Conservation (phyloP, 495 filamentous ascomycete species). For the Thermochaetoides thermophila region DNA sequence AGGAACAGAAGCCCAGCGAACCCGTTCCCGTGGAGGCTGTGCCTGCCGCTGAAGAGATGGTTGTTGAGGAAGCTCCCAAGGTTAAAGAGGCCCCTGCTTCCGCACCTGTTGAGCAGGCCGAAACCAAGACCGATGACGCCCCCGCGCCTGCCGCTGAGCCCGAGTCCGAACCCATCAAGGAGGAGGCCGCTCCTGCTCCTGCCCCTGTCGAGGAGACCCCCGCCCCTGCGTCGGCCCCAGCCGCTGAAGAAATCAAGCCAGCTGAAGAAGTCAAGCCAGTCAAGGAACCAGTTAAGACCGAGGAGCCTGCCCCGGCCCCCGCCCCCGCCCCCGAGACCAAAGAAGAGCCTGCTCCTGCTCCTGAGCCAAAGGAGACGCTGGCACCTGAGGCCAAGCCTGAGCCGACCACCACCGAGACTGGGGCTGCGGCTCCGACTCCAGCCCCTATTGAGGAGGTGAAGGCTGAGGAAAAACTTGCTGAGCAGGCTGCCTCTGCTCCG, state of each 20-base stretch:
- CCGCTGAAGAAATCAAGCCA: neutral
- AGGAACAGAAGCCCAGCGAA: too few relatives aligned
- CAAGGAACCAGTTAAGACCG: neutral
- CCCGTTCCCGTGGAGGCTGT: constrained; percentile 3
- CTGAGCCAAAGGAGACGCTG: neutral
- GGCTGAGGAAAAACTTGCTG: neutral
- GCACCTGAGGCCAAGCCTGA: constrained; percentile 2
- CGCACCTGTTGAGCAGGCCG: neutral
- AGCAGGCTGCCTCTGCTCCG: neutral
- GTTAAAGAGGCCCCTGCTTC: neutral
- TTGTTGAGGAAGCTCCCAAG: too few relatives aligned
- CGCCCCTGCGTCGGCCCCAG: neutral
- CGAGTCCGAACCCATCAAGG: neutral
- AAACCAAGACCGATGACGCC: constrained; percentile 1
- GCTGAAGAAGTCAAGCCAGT: neutral
- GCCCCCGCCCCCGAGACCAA: constrained; percentile 4
- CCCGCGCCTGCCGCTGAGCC: constrained; percentile 1
- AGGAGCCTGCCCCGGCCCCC: constrained; percentile 1
- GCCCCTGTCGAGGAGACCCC: constrained; percentile 1
- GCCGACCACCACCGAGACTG: neutral
- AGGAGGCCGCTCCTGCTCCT: neutral
- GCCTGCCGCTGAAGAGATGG: too few relatives aligned
- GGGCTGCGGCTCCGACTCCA: neutral
- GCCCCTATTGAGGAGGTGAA: neutral
- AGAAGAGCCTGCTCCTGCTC: constrained; percentile 4